phyloP scores from a whole-genome alignment of 139 green algal genomes.

The Edaphochlamys debaryana region DNA sequence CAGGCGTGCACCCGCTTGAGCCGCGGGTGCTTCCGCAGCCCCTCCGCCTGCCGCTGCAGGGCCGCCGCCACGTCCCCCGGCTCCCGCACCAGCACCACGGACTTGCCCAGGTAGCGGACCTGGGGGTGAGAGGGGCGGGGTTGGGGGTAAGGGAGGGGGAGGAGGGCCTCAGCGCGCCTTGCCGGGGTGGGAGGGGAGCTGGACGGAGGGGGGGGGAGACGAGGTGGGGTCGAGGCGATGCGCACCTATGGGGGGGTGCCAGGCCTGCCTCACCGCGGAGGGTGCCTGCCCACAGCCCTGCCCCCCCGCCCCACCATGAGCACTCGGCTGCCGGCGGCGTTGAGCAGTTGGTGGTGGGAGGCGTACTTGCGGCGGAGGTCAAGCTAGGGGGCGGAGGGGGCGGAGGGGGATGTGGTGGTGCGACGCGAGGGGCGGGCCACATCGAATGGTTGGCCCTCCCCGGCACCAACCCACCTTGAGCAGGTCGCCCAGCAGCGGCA shows the following conservation, averaged over 20 bases:
- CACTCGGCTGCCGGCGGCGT: not conserved
- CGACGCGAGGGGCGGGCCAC: not conserved
- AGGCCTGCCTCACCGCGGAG: not conserved
- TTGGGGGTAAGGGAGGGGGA: not conserved
- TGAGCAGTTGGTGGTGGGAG: not conserved
- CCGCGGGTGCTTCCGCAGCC: not conserved
- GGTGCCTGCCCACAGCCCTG: not conserved
- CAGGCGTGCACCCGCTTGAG: not conserved
- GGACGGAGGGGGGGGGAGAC: too few relatives aligned
- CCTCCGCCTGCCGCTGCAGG: not conserved
- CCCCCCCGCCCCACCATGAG: not conserved
- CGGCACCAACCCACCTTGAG: not conserved
- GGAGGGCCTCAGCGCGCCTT: too few relatives aligned
- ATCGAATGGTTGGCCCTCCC: not conserved
- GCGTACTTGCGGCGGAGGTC: not conserved
- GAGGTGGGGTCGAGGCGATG: too few relatives aligned
- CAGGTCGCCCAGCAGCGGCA: not conserved
- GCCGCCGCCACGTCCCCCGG: not conserved
- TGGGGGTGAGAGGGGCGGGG: not conserved
- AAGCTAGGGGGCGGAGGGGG: not conserved
- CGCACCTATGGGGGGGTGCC: too few relatives aligned
- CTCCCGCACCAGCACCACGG: not conserved
- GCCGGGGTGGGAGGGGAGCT: too few relatives aligned
- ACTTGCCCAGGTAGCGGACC: constrained; percentile 16
- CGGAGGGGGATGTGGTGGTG: not conserved